Evolutionary conservation across 2,329 filamentous ascomycete genomes (phyloP), one percentile per base, ranked within the genome.

Genomic region (Claviceps paspali): DNA sequence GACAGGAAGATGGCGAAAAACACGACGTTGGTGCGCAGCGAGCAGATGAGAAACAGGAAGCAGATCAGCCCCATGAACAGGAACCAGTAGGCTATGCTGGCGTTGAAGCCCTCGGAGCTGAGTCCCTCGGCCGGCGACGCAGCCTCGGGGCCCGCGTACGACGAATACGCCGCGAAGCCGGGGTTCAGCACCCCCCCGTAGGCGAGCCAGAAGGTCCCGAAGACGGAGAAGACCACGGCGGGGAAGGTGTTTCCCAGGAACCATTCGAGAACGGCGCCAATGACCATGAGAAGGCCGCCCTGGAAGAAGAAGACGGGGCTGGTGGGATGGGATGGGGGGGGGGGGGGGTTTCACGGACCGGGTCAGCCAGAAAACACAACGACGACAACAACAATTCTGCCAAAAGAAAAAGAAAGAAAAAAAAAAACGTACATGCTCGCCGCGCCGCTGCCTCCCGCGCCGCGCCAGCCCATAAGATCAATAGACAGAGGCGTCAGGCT

Each of bases 1-100:
- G 63, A 63, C 41, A 75, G 49, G 62, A 85, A 85, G 55, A 86
- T 79, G 38, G 74, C 45, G 46, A 81, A 68, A 56, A 84, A 82
- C 53, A 74, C 66, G 8, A 82, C 39, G 52, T 86, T 86, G 22
- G 79, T 85, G 33, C 81, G 73, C 14, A 84, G 60, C 1, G 80
- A 68, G 57, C 76, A 80, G 51, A 85, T 62, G 35, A 83, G 58
- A 61, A 73, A 84, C 47, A 84, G 52, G 43, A 82, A 55, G 53
- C 70, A 75, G 21, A 83, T 58, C n/a, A 82, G 43, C 3, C 61
- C 73, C 77, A 82, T 81, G 43, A 69, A 68, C 38, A 83, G 53
- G 34, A 75, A 64, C 59, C 78, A 73, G 60, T 79, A 82, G 19
- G 58, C 70, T 32, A 73, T 65, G 39, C 64, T 67, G 19, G 69